Evolutionary conservation across 495 filamentous ascomycete species (phyloP).

Genomic region (Aspergillus nidulans): DNA sequence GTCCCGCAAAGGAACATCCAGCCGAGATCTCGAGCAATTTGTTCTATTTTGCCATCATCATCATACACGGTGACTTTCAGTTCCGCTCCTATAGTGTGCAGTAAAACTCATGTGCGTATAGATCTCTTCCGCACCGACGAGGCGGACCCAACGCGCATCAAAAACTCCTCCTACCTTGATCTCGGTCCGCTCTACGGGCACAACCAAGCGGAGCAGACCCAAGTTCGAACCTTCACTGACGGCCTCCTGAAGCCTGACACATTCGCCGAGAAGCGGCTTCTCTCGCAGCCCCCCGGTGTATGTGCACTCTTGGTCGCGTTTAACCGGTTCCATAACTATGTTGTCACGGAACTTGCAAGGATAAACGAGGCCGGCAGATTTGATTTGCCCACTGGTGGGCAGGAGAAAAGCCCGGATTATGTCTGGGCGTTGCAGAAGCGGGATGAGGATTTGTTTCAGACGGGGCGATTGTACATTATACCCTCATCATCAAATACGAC

Average conservation of each 20-base stretch:
- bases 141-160: slow-evolving; percentile 22
- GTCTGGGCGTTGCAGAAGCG: slow-evolving; percentile 16
- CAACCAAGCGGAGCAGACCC: slow-evolving; percentile 55
- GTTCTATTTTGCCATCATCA: slow-evolving; percentile 74
- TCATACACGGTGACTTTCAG: slow-evolving; percentile 59
- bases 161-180: slow-evolving; percentile 69
- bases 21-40: slow-evolving; percentile 70
- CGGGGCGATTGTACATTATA: slow-evolving; percentile 20
- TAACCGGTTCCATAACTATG: slow-evolving; percentile 43
- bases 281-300: slow-evolving; percentile 69
- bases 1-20: slow-evolving; percentile 46
- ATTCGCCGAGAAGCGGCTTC: slow-evolving; percentile 64
- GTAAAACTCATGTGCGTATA: background rate
- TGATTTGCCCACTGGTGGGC: background rate
- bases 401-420: background rate
- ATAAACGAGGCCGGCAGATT: slow-evolving; percentile 53
- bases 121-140: slow-evolving; percentile 54
- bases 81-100: background rate
- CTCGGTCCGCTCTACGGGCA: slow-evolving; percentile 72
- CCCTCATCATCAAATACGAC: background rate
- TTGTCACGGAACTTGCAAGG: slow-evolving; percentile 35
- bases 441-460: slow-evolving; percentile 31
- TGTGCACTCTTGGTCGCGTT: slow-evolving; percentile 55
- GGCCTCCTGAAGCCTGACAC: slow-evolving; percentile 71
- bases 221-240: slow-evolving; percentile 62